These are phyloP conservation scores for Hysterium pulicare DNA, from an alignment of 2,329 filamentous ascomycete species.

Conservation along the genomic window DNA sequence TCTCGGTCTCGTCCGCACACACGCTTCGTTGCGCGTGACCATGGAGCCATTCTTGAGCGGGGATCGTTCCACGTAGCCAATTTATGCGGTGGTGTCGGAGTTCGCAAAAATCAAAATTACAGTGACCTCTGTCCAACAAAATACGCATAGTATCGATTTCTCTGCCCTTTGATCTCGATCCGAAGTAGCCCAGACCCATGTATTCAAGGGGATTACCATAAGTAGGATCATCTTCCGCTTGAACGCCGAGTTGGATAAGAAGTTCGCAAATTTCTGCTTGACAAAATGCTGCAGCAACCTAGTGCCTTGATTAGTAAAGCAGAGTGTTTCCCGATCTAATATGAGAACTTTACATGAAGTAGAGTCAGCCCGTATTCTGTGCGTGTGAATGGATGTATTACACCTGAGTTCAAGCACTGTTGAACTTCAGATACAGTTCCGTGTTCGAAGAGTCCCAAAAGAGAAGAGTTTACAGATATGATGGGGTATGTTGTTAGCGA, in stretches of 20 bases:
- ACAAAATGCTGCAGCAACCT: not conserved
- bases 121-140: not conserved
- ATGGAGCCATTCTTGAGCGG: not conserved
- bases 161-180: too few relatives aligned
- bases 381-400: slow-evolving; percentile 11
- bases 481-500: slow-evolving; percentile 12
- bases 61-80: too few relatives aligned
- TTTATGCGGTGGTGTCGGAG: too few relatives aligned
- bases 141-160: too few relatives aligned
- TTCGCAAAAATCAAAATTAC: not conserved
- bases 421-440: slow-evolving; percentile 7
- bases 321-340: not conserved
- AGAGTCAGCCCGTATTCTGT: slow-evolving; percentile 2
- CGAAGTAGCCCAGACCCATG: too few relatives aligned
- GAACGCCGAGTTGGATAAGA: not conserved
- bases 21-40: not conserved
- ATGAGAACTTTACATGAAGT: slow-evolving; percentile 13
- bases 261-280: not conserved
- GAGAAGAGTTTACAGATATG: not conserved
- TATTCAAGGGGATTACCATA: not conserved
- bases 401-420: slow-evolving; percentile 4
- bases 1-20: not conserved
- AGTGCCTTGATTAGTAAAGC: too few relatives aligned
- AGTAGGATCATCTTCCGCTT: not conserved
- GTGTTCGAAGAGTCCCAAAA: not conserved